Evolutionary conservation across 345 rosid species (phyloP).

Genomic region (Pistacia atlantica): DNA sequence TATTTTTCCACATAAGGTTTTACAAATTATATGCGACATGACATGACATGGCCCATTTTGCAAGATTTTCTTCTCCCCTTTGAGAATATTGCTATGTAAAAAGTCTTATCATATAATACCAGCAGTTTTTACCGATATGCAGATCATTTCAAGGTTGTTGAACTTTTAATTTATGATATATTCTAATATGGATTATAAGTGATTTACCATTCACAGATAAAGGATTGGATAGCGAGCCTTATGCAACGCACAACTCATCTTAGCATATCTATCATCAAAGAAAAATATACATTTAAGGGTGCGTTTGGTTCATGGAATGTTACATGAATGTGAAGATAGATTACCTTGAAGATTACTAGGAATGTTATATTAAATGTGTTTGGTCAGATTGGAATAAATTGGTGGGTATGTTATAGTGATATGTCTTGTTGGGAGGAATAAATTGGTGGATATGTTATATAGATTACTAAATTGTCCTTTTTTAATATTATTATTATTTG

Average conservation of each 20-base stretch:
- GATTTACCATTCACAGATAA: slow-evolving; percentile 57
- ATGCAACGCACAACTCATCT: slow-evolving; percentile 51
- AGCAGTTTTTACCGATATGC: background rate
- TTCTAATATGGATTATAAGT: slow-evolving; percentile 15
- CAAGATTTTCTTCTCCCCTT: slow-evolving; percentile 62
- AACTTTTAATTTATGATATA: background rate
- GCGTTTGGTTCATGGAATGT: no score
- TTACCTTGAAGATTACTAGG: no score
- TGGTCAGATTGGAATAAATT: no score
- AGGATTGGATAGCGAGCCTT: slow-evolving; percentile 44
- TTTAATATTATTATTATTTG: no score
- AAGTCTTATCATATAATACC: background rate
- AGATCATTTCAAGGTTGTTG: background rate
- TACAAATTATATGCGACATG: no score
- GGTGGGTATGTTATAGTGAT: no score
- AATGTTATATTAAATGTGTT: no score
- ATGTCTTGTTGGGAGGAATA: no score
- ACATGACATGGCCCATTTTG: slow-evolving; percentile 43
- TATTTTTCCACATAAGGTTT: no score
- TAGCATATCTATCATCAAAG: slow-evolving; percentile 36
- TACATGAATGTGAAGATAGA: no score
- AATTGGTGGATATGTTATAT: no score
- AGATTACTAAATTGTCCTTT: no score
- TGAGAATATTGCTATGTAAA: background rate
- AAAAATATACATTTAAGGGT: background rate